A percentile compares a stretch with the other conserved stretches of the same genome.
Conservation (phyloP, 192 early-diverging fungal species). For the Backusella liffmaniae region DNA sequence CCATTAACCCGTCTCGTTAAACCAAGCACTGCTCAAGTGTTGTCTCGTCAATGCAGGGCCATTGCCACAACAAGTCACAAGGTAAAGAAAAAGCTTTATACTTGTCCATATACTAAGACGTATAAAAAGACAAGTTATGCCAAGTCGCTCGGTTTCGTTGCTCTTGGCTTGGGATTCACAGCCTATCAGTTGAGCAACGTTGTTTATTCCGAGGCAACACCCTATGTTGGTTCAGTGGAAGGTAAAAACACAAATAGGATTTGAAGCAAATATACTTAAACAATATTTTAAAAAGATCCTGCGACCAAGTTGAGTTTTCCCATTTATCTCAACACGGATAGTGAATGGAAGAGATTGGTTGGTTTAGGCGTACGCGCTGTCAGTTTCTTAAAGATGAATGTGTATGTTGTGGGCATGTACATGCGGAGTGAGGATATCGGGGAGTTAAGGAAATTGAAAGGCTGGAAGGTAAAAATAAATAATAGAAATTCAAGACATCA, state of each 20-base stretch:
- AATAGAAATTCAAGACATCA: too few relatives aligned
- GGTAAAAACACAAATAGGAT: not conserved
- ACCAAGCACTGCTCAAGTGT: not conserved
- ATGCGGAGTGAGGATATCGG: slow-evolving; percentile 44
- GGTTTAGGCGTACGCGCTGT: slow-evolving; percentile 55
- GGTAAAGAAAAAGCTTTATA: not conserved
- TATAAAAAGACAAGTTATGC: not conserved
- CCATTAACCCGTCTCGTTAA: not conserved
- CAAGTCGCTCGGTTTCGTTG: not conserved
- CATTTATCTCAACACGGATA: slow-evolving; percentile 35
- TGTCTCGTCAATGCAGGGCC: not conserved
- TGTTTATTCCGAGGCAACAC: not conserved
- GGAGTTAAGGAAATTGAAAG: slow-evolving; percentile 27
- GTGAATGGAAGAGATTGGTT: slow-evolving; percentile 43
- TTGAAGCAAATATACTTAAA: not conserved
- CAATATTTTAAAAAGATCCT: slow-evolving; percentile 28
- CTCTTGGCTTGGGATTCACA: not conserved
- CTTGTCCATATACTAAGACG: too few relatives aligned
- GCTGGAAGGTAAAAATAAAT: slow-evolving; percentile 34
- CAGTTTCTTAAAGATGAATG: slow-evolving; percentile 53
- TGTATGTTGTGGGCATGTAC: slow-evolving; percentile 55
- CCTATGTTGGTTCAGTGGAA: not conserved
- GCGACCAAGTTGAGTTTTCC: slow-evolving; percentile 41
- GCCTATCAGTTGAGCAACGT: not conserved
- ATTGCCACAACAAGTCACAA: not conserved